phyloP scores from a whole-genome alignment of 306 rosid genomes.

The Arachis hypogaea region DNA sequence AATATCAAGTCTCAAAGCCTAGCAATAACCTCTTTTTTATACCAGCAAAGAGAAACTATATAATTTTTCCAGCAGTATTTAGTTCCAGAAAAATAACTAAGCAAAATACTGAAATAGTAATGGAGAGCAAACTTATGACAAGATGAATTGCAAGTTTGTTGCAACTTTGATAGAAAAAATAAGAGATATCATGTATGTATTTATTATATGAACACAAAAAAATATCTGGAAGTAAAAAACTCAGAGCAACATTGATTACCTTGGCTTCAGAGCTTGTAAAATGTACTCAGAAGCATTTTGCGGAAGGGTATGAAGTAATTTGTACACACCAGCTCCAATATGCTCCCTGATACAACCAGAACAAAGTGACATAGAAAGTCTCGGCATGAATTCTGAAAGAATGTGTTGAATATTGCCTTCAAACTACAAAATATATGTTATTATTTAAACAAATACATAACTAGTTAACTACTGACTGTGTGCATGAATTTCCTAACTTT shows the following conservation, averaged over 20 bases:
- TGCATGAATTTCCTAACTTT: conserved; percentile 1
- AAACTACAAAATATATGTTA: conserved; percentile 12
- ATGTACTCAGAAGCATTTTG: conserved; percentile 67
- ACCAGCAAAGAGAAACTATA: background rate
- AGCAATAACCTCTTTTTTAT: conserved; percentile 4
- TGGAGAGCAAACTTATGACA: background rate
- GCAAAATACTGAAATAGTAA: background rate
- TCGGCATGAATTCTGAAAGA: conserved; percentile 9
- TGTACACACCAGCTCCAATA: conserved; percentile 49
- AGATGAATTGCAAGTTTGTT: background rate
- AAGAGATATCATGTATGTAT: conserved; percentile 20
- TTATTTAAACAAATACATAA: background rate
- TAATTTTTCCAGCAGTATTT: background rate
- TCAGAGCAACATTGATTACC: conserved; percentile 48
- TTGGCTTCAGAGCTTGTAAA: conserved; percentile 72
- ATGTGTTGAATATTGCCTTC: background rate
- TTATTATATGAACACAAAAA: conserved; percentile 18
- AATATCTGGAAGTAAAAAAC: background rate
- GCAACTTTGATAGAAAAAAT: conserved; percentile 3
- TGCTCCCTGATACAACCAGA: conserved; percentile 44
- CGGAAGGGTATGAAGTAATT: conserved; percentile 57
- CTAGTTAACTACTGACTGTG: background rate
- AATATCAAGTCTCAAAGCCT: background rate
- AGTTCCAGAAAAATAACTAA: background rate
- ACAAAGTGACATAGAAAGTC: conserved; percentile 21